These are phyloP conservation scores for Claviceps spartinae DNA, from an alignment of 2,329 filamentous ascomycete species.

Conservation along the genomic window DNA sequence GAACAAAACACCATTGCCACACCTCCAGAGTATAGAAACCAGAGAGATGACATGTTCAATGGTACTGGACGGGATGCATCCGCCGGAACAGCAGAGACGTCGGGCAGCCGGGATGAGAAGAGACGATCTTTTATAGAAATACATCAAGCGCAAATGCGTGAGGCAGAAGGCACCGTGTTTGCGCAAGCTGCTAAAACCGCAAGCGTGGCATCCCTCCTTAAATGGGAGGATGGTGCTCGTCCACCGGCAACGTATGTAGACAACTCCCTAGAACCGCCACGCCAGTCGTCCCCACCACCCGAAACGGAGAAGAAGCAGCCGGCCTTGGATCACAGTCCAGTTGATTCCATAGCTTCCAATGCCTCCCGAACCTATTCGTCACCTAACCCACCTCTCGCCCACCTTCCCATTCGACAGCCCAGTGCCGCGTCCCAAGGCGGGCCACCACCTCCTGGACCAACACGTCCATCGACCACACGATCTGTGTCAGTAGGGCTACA, in stretches of 20 bases:
- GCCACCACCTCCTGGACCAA: not conserved
- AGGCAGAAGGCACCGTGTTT: slow-evolving; percentile 46
- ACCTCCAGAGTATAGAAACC: not conserved
- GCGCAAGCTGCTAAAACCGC: slow-evolving; percentile 31
- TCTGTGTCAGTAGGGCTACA: slow-evolving; percentile 26
- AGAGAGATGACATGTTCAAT: slow-evolving; percentile 11
- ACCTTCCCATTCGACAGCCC: slow-evolving; percentile 11
- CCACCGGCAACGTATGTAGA: slow-evolving; percentile 8
- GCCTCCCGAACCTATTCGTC: slow-evolving; percentile 17
- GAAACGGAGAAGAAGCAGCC: slow-evolving; percentile 13
- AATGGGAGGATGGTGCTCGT: slow-evolving; percentile 18
- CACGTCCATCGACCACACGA: slow-evolving; percentile 16
- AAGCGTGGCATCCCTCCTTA: slow-evolving; percentile 19
- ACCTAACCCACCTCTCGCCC: slow-evolving; percentile 7
- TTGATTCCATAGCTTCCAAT: slow-evolving; percentile 22
- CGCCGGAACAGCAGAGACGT: slow-evolving; percentile 30
- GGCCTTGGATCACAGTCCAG: slow-evolving; percentile 27
- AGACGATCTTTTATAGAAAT: slow-evolving; percentile 44
- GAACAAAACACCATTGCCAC: not conserved
- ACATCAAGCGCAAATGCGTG: slow-evolving; percentile 45
- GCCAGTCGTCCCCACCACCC: slow-evolving; percentile 15
- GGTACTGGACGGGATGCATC: slow-evolving; percentile 21
- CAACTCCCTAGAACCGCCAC: slow-evolving; percentile 15
- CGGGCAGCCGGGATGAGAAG: slow-evolving; percentile 33
- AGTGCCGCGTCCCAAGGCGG: slow-evolving; percentile 15